Base-by-base conservation (phyloP, 192 early-diverging fungal species). In the Linderina pennispora region DNA sequence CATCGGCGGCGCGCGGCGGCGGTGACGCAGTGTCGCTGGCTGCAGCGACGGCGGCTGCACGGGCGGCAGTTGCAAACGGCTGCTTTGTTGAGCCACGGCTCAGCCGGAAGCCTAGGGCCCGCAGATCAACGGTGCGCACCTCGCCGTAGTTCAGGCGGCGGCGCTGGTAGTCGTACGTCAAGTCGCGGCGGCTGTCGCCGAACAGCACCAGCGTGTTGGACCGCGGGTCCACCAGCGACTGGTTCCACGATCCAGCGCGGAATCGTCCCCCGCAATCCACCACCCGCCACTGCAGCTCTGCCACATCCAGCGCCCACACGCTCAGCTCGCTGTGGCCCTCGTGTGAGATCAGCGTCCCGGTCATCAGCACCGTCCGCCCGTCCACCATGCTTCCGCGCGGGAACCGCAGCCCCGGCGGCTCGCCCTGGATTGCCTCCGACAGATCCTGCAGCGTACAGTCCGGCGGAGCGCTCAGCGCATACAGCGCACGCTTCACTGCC, bases 111-210 rank as follows among this genome's bases (percentile, higher is more conserved):
- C 87, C 87, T 55, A 90, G 84, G 0, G 85, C 85, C 23, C 86
- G 81, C 45, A 87, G 48, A 42, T 86, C 79, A 3, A 90, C 75
- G 8, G 83, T 73, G 17, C 83, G 78, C 40, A 86, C 63, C 44
- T 90, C 83, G 50, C 80, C 75, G 64, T 87, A 90, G 56, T 90
- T 90, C 38, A 83, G 77, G 45, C 86, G 84, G 25, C 87, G 76
- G 35, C 85, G 76, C 52, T 86, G 79, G 46, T 90, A 90, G 55
- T 90, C 87, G 36, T 87, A 83, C 3, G 79, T 66, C 41, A 87
- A 65, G 25, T 62, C 78, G 17, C 87, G 75, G 10, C 74, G 65
- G 32, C 67, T 77, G 52, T 90, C 77, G 15, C 87, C 87, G 70
- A 90, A 85, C 22, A 87, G 78, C 10, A 86, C 49, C 48, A 84